These are phyloP conservation scores for Melampsora larici-populina DNA, from an alignment of 1,284 basidiomycete species.

Conservation along the genomic window DNA sequence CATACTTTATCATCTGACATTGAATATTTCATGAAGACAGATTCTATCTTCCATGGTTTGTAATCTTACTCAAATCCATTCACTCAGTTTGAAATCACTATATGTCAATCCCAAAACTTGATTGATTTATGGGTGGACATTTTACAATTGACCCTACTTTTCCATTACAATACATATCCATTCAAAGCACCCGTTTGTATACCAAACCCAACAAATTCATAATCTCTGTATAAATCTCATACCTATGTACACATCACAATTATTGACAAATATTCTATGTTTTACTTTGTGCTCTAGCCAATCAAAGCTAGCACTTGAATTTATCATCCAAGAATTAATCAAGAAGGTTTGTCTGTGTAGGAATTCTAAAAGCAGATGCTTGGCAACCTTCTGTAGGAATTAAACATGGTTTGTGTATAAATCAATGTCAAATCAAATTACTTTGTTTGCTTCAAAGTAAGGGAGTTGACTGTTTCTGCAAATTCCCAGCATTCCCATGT, in stretches of 20 bases:
- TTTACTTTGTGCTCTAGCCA: not conserved
- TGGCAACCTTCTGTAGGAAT: slow-evolving; percentile 54
- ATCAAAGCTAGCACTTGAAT: slow-evolving; percentile 45
- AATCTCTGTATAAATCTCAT: too few species aligned
- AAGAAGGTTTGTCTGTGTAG: slow-evolving; percentile 52
- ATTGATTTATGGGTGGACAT: slow-evolving; percentile 13
- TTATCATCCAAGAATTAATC: slow-evolving; percentile 54
- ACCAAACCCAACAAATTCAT: too few species aligned
- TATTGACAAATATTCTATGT: too few species aligned
- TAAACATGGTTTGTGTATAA: slow-evolving; percentile 49
- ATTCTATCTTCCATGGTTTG: not conserved
- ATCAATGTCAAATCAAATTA: not conserved
- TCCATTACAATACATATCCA: slow-evolving; percentile 53
- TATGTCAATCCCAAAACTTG: too few species aligned
- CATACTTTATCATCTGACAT: not conserved
- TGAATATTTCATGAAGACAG: not conserved
- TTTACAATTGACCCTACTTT: slow-evolving; percentile 51
- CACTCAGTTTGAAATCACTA: too few species aligned
- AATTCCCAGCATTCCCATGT: not conserved
- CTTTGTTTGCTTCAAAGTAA: too few species aligned
- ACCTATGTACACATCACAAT: too few species aligned
- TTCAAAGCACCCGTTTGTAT: slow-evolving; percentile 53
- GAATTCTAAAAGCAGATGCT: slow-evolving; percentile 52
- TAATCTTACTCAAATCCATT: not conserved
- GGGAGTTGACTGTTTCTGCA: too few species aligned